Evolutionary conservation across 2,329 filamentous ascomycete species (phyloP).

Genomic region (Alternaria triticimaculans): DNA sequence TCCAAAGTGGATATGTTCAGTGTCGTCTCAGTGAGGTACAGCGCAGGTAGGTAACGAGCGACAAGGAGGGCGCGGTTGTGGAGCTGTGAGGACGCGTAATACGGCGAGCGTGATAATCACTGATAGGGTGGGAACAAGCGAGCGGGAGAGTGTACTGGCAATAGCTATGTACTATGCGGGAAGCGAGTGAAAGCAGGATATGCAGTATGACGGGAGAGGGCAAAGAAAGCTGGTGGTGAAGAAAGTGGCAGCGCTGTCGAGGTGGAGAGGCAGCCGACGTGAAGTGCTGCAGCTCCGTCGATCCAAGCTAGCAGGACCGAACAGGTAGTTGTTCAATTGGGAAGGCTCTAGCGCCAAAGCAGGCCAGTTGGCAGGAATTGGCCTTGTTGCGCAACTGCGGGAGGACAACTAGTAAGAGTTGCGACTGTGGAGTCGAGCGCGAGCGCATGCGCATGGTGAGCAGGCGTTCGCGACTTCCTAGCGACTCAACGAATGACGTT

Average conservation of each 20-base stretch:
- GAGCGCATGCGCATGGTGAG: not conserved
- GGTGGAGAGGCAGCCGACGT: conserved; percentile 11
- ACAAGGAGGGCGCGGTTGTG: conserved; percentile 14
- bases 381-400: conserved; percentile 2
- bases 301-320: conserved; percentile 18
- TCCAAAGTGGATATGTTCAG: not conserved
- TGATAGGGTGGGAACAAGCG: conserved; percentile 20
- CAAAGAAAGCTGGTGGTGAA: conserved; percentile 15
- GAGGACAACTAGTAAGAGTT: not conserved
- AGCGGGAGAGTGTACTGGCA: conserved; percentile 27
- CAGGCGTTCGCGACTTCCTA: conserved; percentile 5
- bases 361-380: conserved; percentile 1
- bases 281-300: conserved; percentile 8
- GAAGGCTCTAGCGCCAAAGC: not conserved
- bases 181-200: conserved; percentile 32
- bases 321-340: conserved; percentile 1
- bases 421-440: conserved; percentile 2
- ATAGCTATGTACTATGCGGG: conserved; percentile 19
- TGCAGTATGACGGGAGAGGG: conserved; percentile 12
- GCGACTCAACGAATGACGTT: conserved; percentile 21
- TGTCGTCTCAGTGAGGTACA: not conserved
- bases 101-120: conserved; percentile 23
- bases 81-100: conserved; percentile 35
- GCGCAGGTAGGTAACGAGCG: conserved; percentile 17
- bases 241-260: conserved; percentile 5